Base-by-base conservation (phyloP, 495 filamentous ascomycete genomes). In the Amphirosellinia nigrospora region DNA sequence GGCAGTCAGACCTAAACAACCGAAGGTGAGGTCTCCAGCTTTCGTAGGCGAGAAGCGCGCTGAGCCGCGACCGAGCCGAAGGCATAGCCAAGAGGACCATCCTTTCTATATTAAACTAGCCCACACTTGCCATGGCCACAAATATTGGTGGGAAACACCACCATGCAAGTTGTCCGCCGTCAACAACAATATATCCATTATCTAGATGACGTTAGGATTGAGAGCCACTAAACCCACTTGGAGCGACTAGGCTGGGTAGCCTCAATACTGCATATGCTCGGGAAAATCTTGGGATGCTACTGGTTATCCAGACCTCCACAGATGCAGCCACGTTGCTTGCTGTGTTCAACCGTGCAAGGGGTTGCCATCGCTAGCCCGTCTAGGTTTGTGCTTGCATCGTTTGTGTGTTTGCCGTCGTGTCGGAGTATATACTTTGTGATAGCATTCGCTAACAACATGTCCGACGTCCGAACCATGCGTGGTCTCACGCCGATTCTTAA, bases 201-300 rank as follows among this genome's bases (percentile, higher is more conserved):
- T 63, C 63, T 52, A 21, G 46, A 65, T 53, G 63, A 65, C 45
- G 63, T 65, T 65, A 21, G 63, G n/a, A 65, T 41, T 10, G 21
- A 38, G n/a, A 39, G 32, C 63, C 32, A 65, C 45, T 64, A 32
- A 21, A 21, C 61, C 61, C 43, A 36, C 46, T 53, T 53, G 46
- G 15, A 53, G 53, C 5, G 28, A 65, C 46, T 48, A 65, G 63
- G 46, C 63, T 65, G 63, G 63, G 46, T 65, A 65, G 63, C 63
- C 63, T 65, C 46, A 65, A 53, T 13, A n/a, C 43, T 65, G 46
- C 63, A 65, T 52, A 39, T 15, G 32, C 61, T 21, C n/a, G 15
- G 63, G 4, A 21, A 16, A 39, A 26, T 28, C n/a, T 32, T 34
- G 43, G 21, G 30, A 64, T 50, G 61, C 61, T 50, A 64, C 61